These are phyloP conservation scores for Candida fluviatilis DNA, from an alignment of 805 yeast species.

Conservation along the genomic window DNA sequence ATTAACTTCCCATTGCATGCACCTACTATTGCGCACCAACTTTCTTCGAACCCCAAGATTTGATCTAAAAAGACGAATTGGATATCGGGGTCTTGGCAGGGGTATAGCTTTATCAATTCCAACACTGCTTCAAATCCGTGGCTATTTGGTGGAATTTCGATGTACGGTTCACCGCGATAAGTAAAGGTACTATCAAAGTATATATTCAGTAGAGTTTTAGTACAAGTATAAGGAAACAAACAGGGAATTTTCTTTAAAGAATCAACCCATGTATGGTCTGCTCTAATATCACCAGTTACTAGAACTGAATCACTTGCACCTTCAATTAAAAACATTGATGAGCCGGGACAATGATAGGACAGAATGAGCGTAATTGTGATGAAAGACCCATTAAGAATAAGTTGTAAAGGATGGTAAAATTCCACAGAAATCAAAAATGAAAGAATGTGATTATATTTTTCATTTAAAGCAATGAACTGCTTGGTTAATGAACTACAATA, in stretches of 20 bases:
- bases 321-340: constrained; percentile 50
- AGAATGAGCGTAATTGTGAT: constrained; percentile 41
- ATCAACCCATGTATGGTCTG: constrained; percentile 50
- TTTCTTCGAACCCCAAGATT: constrained; percentile 51
- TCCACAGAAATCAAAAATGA: constrained; percentile 16
- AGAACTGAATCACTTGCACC: constrained; percentile 31
- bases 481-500: constrained; percentile 42
- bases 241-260: constrained; percentile 29
- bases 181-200: constrained; percentile 56
- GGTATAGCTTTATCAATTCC: constrained; percentile 37
- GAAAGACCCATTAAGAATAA: constrained; percentile 11
- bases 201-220: constrained; percentile 35
- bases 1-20: constrained; percentile 16
- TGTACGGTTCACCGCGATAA: constrained; percentile 45
- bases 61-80: constrained; percentile 38
- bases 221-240: constrained; percentile 40
- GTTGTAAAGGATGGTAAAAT: constrained; percentile 16
- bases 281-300: constrained; percentile 55
- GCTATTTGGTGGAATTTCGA: constrained; percentile 38
- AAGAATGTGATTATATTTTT: constrained; percentile 13
- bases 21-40: constrained; percentile 37
- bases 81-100: constrained; percentile 34
- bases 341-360: constrained; percentile 59
- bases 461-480: constrained; percentile 16
- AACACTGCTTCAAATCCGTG: constrained; percentile 36